These are phyloP conservation scores for Apophysomyces variabilis DNA, from an alignment of 371 early-diverging fungal species.

Conservation along the genomic window DNA sequence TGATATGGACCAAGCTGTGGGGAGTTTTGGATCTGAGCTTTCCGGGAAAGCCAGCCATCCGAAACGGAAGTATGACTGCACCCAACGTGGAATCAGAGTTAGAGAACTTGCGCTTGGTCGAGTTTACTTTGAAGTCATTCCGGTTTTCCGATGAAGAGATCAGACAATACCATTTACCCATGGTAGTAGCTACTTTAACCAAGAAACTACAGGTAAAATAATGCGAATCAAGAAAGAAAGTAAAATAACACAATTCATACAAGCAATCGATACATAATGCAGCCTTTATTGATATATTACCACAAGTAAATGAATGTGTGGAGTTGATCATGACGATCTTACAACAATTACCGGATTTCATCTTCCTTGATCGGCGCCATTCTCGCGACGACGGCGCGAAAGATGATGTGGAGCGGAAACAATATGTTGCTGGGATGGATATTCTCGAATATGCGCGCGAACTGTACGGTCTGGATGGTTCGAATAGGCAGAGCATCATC, in stretches of 20 bases:
- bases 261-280: constrained; percentile 27
- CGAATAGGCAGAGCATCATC: neutral
- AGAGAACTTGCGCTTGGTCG: constrained; percentile 59
- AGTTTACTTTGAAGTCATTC: constrained; percentile 71
- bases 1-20: constrained; percentile 79
- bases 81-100: constrained; percentile 17
- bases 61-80: neutral
- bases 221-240: neutral
- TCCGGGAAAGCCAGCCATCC: constrained; percentile 29
- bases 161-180: constrained; percentile 77
- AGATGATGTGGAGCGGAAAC: constrained; percentile 13
- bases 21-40: constrained; percentile 55
- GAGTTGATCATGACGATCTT: constrained; percentile 32
- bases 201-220: constrained; percentile 55
- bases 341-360: constrained; percentile 35
- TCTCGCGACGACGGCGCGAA: constrained; percentile 1
- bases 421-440: constrained; percentile 33
- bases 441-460: constrained; percentile 43
- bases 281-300: constrained; percentile 38
- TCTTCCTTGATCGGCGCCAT: constrained; percentile 33
- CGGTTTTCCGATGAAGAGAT: constrained; percentile 83
- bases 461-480: constrained; percentile 31
- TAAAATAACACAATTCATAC: neutral
- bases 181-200: constrained; percentile 66
- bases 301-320: constrained; percentile 35